Evolutionary conservation across 2,329 filamentous ascomycete species (phyloP).

Genomic region (Ophiostoma ulmi): DNA sequence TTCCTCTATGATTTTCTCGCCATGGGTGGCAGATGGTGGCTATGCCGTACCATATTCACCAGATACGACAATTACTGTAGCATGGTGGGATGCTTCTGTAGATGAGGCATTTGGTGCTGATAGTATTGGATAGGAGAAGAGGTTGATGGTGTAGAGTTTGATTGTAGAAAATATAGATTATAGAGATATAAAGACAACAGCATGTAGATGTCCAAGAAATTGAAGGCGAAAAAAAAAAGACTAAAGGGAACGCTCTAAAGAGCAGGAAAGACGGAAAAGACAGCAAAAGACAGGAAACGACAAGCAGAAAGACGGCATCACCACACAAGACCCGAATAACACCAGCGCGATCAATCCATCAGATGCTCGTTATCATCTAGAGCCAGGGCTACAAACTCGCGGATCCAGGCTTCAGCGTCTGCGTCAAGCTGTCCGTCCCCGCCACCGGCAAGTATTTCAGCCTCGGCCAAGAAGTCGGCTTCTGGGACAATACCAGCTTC

Average conservation of each 20-base stretch:
- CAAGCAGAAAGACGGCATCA: not conserved
- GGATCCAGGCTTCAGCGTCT: constrained; percentile 25
- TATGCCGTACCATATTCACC: not conserved
- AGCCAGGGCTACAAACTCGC: constrained; percentile 28
- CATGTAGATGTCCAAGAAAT: not conserved
- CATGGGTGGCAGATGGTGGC: not conserved
- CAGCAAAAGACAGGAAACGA: not conserved
- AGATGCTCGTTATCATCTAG: constrained; percentile 27
- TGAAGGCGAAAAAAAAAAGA: no score
- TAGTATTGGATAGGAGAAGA: not conserved
- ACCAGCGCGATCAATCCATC: constrained; percentile 5
- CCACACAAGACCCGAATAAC: not conserved
- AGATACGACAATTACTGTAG: not conserved
- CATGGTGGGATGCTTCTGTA: constrained; percentile 4
- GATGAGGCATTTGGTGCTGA: not conserved
- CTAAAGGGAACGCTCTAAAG: not conserved
- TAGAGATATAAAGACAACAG: not conserved
- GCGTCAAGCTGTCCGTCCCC: constrained; percentile 20
- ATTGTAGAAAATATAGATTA: not conserved
- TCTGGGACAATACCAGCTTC: constrained; percentile 8
- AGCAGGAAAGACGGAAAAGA: not conserved
- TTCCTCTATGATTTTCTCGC: not conserved
- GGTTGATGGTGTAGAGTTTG: not conserved
- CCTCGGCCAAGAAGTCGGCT: constrained; percentile 1
- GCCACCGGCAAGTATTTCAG: not conserved